Conservation (phyloP, 1,139 yeast genomes). For the Waltiozyma sp. region DNA sequence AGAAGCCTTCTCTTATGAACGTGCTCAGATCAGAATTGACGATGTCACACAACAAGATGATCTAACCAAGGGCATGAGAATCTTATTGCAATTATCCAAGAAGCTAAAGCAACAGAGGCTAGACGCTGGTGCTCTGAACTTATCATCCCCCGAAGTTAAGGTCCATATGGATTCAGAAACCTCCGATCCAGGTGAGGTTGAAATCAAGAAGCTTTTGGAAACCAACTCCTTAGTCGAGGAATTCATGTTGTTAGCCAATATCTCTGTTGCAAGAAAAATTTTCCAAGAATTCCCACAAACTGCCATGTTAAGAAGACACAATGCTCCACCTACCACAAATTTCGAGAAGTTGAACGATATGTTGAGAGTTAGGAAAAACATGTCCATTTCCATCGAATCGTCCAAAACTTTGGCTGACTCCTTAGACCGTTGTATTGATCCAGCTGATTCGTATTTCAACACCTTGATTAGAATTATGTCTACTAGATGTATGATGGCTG, state of each 20-base stretch:
- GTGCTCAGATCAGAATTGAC: conserved; percentile 87
- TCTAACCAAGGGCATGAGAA: conserved; percentile 81
- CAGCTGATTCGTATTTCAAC: conserved; percentile 80
- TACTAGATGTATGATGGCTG: conserved; percentile 98
- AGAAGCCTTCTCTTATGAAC: conserved; percentile 91
- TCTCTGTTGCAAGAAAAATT: conserved; percentile 87
- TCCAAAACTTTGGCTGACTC: conserved; percentile 93
- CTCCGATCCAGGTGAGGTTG: conserved; percentile 93
- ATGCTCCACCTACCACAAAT: conserved; percentile 88
- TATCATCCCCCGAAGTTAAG: conserved; percentile 97
- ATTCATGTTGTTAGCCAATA: conserved; percentile 95
- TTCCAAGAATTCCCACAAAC: conserved; percentile 93
- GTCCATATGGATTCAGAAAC: conserved; percentile 97
- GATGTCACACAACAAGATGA: conserved; percentile 71
- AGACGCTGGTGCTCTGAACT: conserved; percentile 91
- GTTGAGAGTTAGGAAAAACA: conserved; percentile 73
- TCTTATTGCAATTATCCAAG: conserved; percentile 65
- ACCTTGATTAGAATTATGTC: conserved; percentile 94
- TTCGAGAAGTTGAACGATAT: conserved; percentile 85
- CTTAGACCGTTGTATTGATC: conserved; percentile 76
- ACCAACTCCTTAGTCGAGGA: conserved; percentile 96
- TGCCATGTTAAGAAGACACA: conserved; percentile 96
- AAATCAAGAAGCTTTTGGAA: conserved; percentile 75
- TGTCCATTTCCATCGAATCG: conserved; percentile 70
- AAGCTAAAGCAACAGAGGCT: conserved; percentile 75